Percentiles rank a stretch among this genome's conserved stretches.
Conservation (phyloP, 2,329 filamentous ascomycete species). For the Chaetomiaceae sp. region DNA sequence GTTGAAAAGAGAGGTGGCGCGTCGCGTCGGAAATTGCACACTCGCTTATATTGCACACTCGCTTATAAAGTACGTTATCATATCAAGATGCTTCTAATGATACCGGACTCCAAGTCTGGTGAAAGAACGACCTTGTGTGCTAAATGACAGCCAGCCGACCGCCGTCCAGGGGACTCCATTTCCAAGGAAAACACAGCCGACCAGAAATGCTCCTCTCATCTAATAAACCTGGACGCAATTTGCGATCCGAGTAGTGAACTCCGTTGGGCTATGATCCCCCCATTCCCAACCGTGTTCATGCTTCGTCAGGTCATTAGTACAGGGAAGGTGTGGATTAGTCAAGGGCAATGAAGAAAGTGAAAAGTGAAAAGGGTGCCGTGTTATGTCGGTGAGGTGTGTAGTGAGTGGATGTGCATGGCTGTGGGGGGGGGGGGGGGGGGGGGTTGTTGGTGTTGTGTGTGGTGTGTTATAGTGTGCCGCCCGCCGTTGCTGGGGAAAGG, state of each 20-base stretch:
- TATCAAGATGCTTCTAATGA: too few relatives aligned
- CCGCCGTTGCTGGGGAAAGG: too few relatives aligned
- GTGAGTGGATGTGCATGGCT: too few relatives aligned
- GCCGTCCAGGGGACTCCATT: slow-evolving; percentile 5
- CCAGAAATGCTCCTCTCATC: neutral
- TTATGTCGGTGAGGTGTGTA: neutral
- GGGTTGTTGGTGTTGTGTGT: neutral
- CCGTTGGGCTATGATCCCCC: slow-evolving; percentile 15
- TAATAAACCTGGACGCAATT: neutral
- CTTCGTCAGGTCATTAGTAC: slow-evolving; percentile 14
- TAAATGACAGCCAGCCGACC: neutral
- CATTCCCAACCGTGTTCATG: slow-evolving; percentile 18
- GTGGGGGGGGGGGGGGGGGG: too few relatives aligned
- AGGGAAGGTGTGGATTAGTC: slow-evolving; percentile 3
- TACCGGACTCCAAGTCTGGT: too few relatives aligned
- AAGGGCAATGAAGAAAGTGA: neutral
- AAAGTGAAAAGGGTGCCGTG: neutral
- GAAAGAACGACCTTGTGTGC: neutral
- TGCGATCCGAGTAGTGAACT: neutral
- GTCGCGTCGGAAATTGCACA: too few relatives aligned
- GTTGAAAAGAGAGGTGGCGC: too few relatives aligned
- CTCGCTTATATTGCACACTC: too few relatives aligned
- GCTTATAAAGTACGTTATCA: too few relatives aligned
- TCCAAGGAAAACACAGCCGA: slow-evolving; percentile 2
- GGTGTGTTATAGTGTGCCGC: too few relatives aligned